Evolutionary conservation across 306 rosid species (phyloP).

Genomic region (Cucumis hystrix): DNA sequence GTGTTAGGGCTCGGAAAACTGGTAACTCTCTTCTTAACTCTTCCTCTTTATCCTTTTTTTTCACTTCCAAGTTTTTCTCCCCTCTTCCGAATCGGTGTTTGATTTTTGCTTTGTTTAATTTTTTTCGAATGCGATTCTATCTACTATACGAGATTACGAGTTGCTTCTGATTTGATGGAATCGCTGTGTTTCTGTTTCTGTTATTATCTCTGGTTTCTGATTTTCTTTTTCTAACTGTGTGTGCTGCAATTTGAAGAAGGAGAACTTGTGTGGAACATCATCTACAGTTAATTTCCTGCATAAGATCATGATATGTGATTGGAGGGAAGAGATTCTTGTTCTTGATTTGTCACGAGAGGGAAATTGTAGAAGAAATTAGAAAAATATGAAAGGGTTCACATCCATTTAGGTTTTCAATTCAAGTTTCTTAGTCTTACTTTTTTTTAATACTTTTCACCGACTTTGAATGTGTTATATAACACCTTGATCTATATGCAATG

Average conservation of each 20-base stretch:
- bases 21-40: conserved; percentile 20
- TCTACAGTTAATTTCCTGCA: neutral
- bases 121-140: neutral
- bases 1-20: conserved; percentile 41
- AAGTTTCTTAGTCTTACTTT: neutral
- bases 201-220: neutral
- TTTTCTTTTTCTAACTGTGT: neutral
- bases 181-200: neutral
- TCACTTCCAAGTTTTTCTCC: neutral
- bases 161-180: neutral
- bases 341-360: neutral
- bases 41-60: neutral
- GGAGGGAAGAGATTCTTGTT: neutral
- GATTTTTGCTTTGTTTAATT: neutral
- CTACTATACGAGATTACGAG: neutral
- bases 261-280: neutral
- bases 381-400: neutral
- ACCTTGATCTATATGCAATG: neutral
- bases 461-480: neutral
- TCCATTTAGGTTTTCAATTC: neutral
- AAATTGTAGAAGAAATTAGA: neutral
- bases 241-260: neutral
- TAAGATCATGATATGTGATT: neutral
- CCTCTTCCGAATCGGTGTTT: neutral
- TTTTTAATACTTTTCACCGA: neutral